Conservation (phyloP, 768 basidiomycete species). For the Leccinum pellstonianum region DNA sequence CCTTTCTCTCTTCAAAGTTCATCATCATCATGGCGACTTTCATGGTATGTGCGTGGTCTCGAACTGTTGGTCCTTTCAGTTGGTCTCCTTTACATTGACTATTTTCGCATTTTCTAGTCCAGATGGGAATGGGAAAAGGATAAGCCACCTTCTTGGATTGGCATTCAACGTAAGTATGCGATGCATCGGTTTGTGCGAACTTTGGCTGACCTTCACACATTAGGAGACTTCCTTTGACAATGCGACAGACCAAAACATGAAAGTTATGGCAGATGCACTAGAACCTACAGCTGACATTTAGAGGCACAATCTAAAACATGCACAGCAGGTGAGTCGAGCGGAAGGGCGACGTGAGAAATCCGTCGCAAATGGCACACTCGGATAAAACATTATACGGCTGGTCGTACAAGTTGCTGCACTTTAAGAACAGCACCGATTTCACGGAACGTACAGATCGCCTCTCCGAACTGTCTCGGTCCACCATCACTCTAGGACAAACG, state of each 20-base stretch:
- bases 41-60: slow-evolving; percentile 67
- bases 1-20: slow-evolving; percentile 73
- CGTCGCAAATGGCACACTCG: neutral
- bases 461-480: neutral
- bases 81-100: slow-evolving; percentile 79
- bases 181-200: slow-evolving; percentile 88
- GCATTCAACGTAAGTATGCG: slow-evolving; percentile 97
- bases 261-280: neutral
- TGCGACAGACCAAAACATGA: neutral
- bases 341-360: neutral
- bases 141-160: slow-evolving; percentile 64
- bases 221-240: slow-evolving; percentile 72
- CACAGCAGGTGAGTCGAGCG: neutral
- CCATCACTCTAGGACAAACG: neutral
- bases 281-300: neutral
- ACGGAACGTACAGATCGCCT: neutral
- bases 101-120: slow-evolving; percentile 95
- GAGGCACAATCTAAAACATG: neutral
- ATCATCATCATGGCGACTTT: slow-evolving; percentile 92
- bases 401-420: neutral
- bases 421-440: neutral
- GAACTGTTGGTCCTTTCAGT: slow-evolving; percentile 68
- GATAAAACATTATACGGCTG: neutral
- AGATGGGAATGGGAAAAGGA: slow-evolving; percentile 1
- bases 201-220: slow-evolving; percentile 95